Evolutionary conservation across 2,329 filamentous ascomycete species (phyloP).

Genomic region (Alternaria tenuissima): DNA sequence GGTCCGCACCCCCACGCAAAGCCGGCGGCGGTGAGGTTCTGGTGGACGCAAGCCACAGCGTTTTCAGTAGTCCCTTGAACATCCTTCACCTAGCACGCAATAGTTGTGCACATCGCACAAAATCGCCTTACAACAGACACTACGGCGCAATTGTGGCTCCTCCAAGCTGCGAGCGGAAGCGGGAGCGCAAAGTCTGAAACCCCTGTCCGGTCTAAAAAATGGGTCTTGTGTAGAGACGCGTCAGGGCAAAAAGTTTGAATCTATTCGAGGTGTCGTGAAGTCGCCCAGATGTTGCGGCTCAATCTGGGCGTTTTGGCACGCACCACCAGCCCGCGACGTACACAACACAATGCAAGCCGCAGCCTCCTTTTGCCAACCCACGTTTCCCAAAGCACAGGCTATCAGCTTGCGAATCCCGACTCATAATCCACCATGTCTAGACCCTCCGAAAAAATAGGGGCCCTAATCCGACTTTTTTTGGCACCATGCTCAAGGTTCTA

Average conservation of each 20-base stretch:
- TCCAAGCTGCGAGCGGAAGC: constrained; percentile 6
- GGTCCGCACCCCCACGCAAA: constrained; percentile 3
- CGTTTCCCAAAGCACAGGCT: constrained; percentile 22
- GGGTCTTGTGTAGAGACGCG: constrained; percentile 14
- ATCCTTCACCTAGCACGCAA: constrained; percentile 6
- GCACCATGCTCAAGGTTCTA: constrained; percentile 12
- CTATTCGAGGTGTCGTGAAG: constrained; percentile 2
- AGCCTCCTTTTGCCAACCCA: constrained; percentile 18
- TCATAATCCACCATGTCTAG: constrained; percentile 22
- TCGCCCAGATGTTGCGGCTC: constrained; percentile 13
- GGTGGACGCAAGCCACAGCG: constrained; percentile 7
- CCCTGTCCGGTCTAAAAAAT: constrained; percentile 19
- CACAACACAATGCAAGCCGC: constrained; percentile 21
- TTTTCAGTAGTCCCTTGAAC: constrained; percentile 1
- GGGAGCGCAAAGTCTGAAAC: constrained; percentile 18
- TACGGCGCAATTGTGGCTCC: constrained; percentile 19
- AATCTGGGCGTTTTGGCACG: constrained; percentile 9
- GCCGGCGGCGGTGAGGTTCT: constrained; percentile 3
- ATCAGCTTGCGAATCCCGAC: constrained; percentile 17
- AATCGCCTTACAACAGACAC: constrained; percentile 14
- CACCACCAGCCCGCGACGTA: constrained; percentile 17
- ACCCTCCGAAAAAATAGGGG: constrained; percentile 22
- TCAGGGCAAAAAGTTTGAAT: constrained; percentile 15
- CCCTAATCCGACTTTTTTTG: constrained; percentile 13
- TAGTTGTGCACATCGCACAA: constrained; percentile 16